Evolutionary conservation across 208 protist genomes (phyloP), one percentile per base, ranked within the genome.

Genomic region (Blechomonas ayalai): DNA sequence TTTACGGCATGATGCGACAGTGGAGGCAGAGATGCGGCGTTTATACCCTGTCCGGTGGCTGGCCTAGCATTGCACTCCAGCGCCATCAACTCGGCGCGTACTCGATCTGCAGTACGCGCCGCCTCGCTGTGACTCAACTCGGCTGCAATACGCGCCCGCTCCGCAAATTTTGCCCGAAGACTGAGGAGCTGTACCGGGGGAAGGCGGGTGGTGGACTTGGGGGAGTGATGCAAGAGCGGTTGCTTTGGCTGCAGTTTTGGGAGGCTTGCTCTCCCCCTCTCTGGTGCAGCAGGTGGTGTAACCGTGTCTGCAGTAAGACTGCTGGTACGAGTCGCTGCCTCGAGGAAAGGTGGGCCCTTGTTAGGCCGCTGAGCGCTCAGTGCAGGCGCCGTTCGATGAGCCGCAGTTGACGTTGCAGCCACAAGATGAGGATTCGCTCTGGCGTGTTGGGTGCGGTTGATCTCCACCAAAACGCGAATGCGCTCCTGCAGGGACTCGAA

Each of bases 401-500:
- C 25, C 25, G 16, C 15, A 32, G 49, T 24, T 46, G 24, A 0
- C 32, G 19, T 25, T 26, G 36, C 37, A 0, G 27, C 25, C 12
- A 60, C 44, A 4, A 80, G 57, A 34, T 67, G 63, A 20, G 67
- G 64, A 4, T 16, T 38, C 3, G 46, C 42, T 7, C 34, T 8
- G 26, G 37, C 38, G 1, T 27, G 47, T 0, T 51, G 38, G 4
- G 49, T 26, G 3, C 42, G 43, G 51, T 90, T 90, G 28, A 50
- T 48, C 36, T 55, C 57, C 9, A 71, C 66, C 10, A 59, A 67
- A 28, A 63, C 49, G 9, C 52, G 39, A 27, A 95, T 85, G 26
- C 72, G 77, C 34, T 61, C 71, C 41, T 82, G 60, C 54, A 91
- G 39, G 18, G 80, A 70, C 1, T 79, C 55, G 48, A 86, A 82